Conservation (phyloP, 2,329 filamentous ascomycete species). For the Colletotrichum euphorbiae region DNA sequence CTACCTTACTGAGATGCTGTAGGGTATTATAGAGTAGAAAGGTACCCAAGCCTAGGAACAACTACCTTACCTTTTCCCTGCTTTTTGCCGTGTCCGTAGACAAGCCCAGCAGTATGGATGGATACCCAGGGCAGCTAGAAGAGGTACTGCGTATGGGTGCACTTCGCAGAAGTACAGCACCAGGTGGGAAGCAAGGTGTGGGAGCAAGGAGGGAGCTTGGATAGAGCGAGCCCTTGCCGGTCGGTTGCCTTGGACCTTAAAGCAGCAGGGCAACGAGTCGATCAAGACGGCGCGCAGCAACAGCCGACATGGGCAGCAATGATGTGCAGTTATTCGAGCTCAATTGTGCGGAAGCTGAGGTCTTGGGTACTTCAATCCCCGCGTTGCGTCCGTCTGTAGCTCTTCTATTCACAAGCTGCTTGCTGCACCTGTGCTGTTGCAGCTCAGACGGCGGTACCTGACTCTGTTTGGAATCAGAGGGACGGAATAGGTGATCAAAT, state of each 20-base stretch:
- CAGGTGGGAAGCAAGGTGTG: slow-evolving; percentile 21
- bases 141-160: slow-evolving; percentile 4
- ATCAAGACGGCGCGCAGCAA: slow-evolving; percentile 18
- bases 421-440: slow-evolving; percentile 11
- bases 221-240: slow-evolving; percentile 29
- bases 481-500: slow-evolving; percentile 21
- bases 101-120: slow-evolving; percentile 29
- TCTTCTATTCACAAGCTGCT: neutral
- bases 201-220: slow-evolving; percentile 39
- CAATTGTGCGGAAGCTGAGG: neutral
- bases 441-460: slow-evolving; percentile 4
- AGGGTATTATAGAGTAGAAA: neutral
- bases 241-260: slow-evolving; percentile 22
- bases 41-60: slow-evolving; percentile 20
- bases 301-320: slow-evolving; percentile 4
- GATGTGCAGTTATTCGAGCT: slow-evolving; percentile 6
- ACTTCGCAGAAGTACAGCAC: neutral
- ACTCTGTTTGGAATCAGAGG: slow-evolving; percentile 8
- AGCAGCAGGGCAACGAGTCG: slow-evolving; percentile 13
- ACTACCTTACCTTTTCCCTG: slow-evolving; percentile 23
- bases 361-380: neutral
- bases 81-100: slow-evolving; percentile 1
- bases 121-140: slow-evolving; percentile 15
- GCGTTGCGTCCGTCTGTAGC: neutral
- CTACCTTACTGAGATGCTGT: slow-evolving; percentile 26